These are phyloP conservation scores for California macrophylla DNA, from an alignment of 441 rosid genomes.

Conservation along the genomic window DNA sequence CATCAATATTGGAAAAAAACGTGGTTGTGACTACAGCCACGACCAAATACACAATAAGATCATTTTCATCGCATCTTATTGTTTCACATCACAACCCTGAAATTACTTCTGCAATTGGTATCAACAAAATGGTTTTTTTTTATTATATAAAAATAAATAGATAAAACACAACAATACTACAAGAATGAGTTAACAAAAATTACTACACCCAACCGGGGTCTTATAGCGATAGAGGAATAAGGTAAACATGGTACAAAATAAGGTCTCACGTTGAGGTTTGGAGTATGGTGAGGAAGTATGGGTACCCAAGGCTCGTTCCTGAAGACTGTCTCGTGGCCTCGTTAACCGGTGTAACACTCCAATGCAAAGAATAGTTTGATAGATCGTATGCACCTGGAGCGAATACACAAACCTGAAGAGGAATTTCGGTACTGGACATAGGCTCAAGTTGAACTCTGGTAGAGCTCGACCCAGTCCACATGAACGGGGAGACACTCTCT, in stretches of 20 bases:
- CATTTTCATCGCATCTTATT: conserved; percentile 1
- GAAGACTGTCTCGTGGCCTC: conserved; percentile 27
- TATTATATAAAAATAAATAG: conserved; percentile 20
- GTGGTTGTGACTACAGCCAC: no score
- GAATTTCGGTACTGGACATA: conserved; percentile 41
- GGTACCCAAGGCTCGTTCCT: conserved; percentile 69
- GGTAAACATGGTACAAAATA: neutral
- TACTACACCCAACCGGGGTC: conserved; percentile 11
- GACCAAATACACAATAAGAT: no score
- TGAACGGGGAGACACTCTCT: conserved; percentile 55
- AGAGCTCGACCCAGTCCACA: conserved; percentile 78
- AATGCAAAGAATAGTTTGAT: conserved; percentile 58
- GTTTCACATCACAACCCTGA: neutral
- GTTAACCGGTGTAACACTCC: conserved; percentile 45
- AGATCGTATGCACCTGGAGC: conserved; percentile 70
- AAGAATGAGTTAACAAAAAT: conserved; percentile 22
- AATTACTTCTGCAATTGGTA: neutral
- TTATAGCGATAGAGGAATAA: neutral
- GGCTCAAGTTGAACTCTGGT: conserved; percentile 51
- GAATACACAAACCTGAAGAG: conserved; percentile 64
- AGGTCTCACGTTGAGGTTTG: conserved; percentile 38
- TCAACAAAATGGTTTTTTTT: no score
- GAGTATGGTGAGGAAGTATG: conserved; percentile 56
- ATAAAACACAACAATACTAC: conserved; percentile 24
- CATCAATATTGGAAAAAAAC: no score